phyloP scores from a whole-genome alignment of 2,329 filamentous ascomycete species.

The Thelonectria rubi region DNA sequence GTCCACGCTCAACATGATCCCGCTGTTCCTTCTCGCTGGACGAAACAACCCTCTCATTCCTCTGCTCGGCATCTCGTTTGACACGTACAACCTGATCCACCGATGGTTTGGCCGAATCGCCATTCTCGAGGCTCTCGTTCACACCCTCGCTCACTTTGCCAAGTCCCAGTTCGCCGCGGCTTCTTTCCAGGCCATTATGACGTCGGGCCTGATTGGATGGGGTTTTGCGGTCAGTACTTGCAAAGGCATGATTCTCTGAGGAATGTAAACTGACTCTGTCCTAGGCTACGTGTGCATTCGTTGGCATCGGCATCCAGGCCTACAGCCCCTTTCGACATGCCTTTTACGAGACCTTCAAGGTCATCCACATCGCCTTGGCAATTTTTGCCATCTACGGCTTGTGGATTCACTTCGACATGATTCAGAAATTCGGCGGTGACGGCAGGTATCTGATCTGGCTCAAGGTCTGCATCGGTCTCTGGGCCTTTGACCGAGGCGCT shows the following conservation, averaged over 20 bases:
- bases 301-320: conserved; percentile 73
- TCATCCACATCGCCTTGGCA: conserved; percentile 73
- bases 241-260: not conserved
- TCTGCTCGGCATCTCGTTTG: conserved; percentile 78
- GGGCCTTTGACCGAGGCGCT: conserved; percentile 69
- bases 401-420: conserved; percentile 69
- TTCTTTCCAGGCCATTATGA: conserved; percentile 49
- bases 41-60: conserved; percentile 82
- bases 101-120: conserved; percentile 83
- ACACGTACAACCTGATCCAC: conserved; percentile 84
- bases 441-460: conserved; percentile 51
- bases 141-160: conserved; percentile 69
- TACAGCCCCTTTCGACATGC: conserved; percentile 77
- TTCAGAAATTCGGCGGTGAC: conserved; percentile 50
- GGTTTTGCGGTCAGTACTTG: conserved; percentile 69
- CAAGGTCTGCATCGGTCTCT: conserved; percentile 70
- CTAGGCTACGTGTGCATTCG: conserved; percentile 67
- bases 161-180: conserved; percentile 58
- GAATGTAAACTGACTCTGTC: conserved; percentile 17
- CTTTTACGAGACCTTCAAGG: conserved; percentile 81
- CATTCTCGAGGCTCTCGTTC: conserved; percentile 72
- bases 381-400: conserved; percentile 68
- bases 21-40: conserved; percentile 77
- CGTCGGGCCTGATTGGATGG: conserved; percentile 61
- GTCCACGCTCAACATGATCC: conserved; percentile 79